Evolutionary conservation across 1,284 basidiomycete genomes (phyloP), one percentile per base, ranked within the genome.

Genomic region (Naganishia liquefaciens): DNA sequence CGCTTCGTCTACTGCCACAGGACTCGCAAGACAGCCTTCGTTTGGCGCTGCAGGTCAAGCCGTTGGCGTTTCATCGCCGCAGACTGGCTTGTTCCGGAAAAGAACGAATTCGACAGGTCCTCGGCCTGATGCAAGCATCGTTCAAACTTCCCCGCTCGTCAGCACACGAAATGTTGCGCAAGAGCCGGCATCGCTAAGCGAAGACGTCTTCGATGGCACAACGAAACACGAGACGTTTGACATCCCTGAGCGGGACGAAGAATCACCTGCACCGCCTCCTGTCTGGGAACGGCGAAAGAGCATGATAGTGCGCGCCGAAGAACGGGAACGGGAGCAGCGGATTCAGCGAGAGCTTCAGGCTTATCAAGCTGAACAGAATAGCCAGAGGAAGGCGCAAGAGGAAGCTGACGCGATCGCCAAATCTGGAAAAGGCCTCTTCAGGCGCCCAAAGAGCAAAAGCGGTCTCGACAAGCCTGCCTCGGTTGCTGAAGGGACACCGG

Each of bases 211-310:
- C 42, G 62, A 63, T 19, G 23, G 52, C 17, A 28, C 37, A 19
- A 13, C 28, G 2, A 23, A 27, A 5, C 40, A 28, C 51, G 44
- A 54, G 28, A 53, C 43, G 42, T 53, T 63, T 46, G 54, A 50
- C 37, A 60, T 60, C 10, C 57, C 54, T 1, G 63, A 58, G 47
- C 53, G 46, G 7, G 54, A 51, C 17, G 63, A 64, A 28, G 54
- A 55, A 4, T 44, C 53, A 11, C 60, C 60, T 21, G 53, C 46
- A 10, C 53, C 60, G 5, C 58, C 64, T n/a, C 64, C 64, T 6
- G 64, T 46, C 3, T 66, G 64, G 64, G 53, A 62, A 55, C 58
- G 64, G 19, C 50, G 64, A n/a, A 55, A 43, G 33, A 55, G 52
- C 37, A 60, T 62, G 64, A 54, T 66, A 17, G 64, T 61, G 3